Percentiles rank a stretch among this genome's conserved stretches.
phyloP scores from a whole-genome alignment of 2,329 filamentous ascomycete genomes.

The Cytospora piceicola region DNA sequence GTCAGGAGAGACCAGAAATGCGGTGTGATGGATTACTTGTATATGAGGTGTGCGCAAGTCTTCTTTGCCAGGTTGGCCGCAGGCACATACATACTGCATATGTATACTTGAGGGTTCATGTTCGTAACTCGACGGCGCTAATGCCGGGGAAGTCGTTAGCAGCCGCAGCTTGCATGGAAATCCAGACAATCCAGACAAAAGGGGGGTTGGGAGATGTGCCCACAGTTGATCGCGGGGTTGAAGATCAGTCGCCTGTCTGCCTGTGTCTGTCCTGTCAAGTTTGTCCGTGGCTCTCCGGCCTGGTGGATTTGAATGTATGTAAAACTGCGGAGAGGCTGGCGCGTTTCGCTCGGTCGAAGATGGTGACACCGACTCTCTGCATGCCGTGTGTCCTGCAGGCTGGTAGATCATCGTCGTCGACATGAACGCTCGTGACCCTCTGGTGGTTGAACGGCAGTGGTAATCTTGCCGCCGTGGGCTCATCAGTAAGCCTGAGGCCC shows the following conservation, averaged over 20 bases:
- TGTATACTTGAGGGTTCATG: too few species aligned
- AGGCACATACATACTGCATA: too few species aligned
- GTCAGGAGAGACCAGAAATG: conserved; percentile 1
- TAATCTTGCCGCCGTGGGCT: not conserved
- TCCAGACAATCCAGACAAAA: conserved; percentile 2
- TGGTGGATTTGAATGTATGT: not conserved
- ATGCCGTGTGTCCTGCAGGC: not conserved
- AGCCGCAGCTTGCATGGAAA: conserved; percentile 9
- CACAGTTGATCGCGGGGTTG: not conserved
- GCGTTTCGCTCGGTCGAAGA: not conserved
- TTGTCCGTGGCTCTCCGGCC: not conserved
- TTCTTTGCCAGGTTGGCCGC: conserved; percentile 1
- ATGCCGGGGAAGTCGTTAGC: conserved; percentile 21
- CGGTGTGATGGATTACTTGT: conserved; percentile 6
- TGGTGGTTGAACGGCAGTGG: not conserved
- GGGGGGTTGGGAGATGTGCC: not conserved
- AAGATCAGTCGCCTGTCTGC: not conserved
- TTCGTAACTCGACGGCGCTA: conserved; percentile 25
- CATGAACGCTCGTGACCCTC: not conserved
- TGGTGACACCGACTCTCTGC: conserved; percentile 5
- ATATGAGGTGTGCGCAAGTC: conserved; percentile 3
- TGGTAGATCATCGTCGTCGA: not conserved
- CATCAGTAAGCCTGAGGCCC: not conserved
- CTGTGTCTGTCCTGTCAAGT: too few species aligned
- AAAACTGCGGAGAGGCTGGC: conserved; percentile 3